Evolutionary conservation across 768 basidiomycete genomes (phyloP), one percentile per base, ranked within the genome.

Genomic region (Russula olivacea): DNA sequence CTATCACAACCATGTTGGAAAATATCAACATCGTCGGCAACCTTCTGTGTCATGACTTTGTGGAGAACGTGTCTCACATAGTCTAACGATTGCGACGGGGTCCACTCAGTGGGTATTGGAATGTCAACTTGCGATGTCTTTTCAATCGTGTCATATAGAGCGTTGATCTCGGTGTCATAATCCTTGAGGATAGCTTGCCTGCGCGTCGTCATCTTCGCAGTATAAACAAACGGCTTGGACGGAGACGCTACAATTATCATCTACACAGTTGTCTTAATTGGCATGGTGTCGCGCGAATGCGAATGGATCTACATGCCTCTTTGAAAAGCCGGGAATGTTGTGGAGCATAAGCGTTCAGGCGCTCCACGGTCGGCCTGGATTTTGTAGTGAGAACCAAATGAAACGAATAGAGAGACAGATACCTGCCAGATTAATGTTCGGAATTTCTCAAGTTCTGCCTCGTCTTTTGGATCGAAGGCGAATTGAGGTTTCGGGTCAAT

Each of bases 251-350:
- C 70, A 5, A 80, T 55, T 55, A 82, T 75, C 77, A 81, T 81
- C 77, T 80, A n/a, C 9, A 45, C 10, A 41, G 19, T 28, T 2
- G 4, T 30, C 52, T 32, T 34, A 23, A 1, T 51, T 23, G 64
- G 49, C n/a, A 25, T 23, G 50, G 4, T 2, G 49, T 11, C 28
- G n/a, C 28, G n/a, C 4, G 36, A 14, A 32, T 21, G 11, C 2
- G 11, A 21, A 17, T n/a, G 5, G 17, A 55, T 10, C 48, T 57
- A 61, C 68, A 45, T 12, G 76, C 77, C 74, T 80, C 78, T 61
- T 79, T 80, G 71, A 80, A 80, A 4, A 81, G 67, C 21, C 78
- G 68, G 0, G 78, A 79, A 64, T 81, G 79, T 36, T 73, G 69
- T 9, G 81, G 80, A 0, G 79, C 78, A 55, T 69, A 74, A 21